Evolutionary conservation across 495 filamentous ascomycete species (phyloP).

Genomic region (Thozetella sp.): DNA sequence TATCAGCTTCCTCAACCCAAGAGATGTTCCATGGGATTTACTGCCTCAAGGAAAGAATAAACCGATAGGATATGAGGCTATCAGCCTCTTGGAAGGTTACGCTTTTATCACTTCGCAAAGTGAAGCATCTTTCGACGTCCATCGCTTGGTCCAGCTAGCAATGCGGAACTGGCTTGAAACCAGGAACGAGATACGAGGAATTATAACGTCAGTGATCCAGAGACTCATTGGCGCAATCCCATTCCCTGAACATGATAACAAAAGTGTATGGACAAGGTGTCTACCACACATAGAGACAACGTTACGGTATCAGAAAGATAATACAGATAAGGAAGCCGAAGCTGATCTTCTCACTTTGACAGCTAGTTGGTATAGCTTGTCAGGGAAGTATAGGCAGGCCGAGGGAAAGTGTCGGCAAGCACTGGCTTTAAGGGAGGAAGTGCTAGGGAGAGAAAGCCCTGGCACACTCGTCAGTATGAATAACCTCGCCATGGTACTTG

Average conservation of each 20-base stretch:
- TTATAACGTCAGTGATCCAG: conserved; percentile 24
- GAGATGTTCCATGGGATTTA: conserved; percentile 30
- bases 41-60: background rate
- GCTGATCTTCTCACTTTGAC: conserved; percentile 9
- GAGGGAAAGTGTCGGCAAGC: conserved; percentile 12
- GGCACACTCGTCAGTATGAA: conserved; percentile 9
- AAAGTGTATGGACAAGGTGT: conserved; percentile 28
- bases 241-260: conserved; percentile 27
- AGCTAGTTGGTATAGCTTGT: conserved; percentile 4
- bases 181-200: conserved; percentile 19
- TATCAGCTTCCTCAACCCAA: conserved; percentile 37
- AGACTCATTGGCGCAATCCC: conserved; percentile 31
- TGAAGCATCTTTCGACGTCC: conserved; percentile 31
- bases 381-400: conserved; percentile 17
- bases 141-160: conserved; percentile 44
- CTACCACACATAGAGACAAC: conserved; percentile 37
- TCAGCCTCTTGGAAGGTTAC: conserved; percentile 34
- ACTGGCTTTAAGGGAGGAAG: conserved; percentile 7
- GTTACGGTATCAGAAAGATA: conserved; percentile 11
- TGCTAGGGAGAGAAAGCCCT: conserved; percentile 9
- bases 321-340: background rate
- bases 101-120: conserved; percentile 36
- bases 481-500: conserved; percentile 9
- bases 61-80: conserved; percentile 1
- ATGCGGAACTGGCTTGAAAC: conserved; percentile 42